These are phyloP conservation scores for Brassica rapa DNA, from an alignment of 345 rosid genomes.

Conservation along the genomic window DNA sequence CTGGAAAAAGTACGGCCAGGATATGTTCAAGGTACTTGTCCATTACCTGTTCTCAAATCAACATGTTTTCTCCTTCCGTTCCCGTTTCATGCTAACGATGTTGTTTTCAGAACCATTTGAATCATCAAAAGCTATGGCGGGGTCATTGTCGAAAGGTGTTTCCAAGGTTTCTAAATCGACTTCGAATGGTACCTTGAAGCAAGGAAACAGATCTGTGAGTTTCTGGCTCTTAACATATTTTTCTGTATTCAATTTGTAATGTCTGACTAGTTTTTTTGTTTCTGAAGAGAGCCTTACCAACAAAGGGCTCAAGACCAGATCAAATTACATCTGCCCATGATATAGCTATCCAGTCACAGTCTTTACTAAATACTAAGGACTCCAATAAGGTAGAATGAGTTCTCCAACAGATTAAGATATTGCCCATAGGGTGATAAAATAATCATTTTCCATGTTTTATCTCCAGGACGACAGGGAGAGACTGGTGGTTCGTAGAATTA, in stretches of 20 bases:
- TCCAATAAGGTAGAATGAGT: slow-evolving; percentile 75
- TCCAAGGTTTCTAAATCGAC: slow-evolving; percentile 62
- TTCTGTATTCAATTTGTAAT: slow-evolving; percentile 7
- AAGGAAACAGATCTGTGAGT: slow-evolving; percentile 71
- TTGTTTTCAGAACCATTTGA: slow-evolving; percentile 59
- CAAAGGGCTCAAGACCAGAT: slow-evolving; percentile 73
- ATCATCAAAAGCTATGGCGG: slow-evolving; percentile 53
- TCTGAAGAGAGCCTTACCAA: slow-evolving; percentile 66
- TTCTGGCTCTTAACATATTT: slow-evolving; percentile 29
- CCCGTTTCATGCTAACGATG: slow-evolving; percentile 30
- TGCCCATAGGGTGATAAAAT: slow-evolving; percentile 8
- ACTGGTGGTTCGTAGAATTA: slow-evolving; percentile 79
- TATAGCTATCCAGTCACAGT: slow-evolving; percentile 84
- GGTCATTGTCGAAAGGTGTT: slow-evolving; percentile 55
- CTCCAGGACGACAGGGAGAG: slow-evolving; percentile 96
- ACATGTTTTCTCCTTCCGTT: slow-evolving; percentile 3
- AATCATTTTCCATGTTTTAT: slow-evolving; percentile 18
- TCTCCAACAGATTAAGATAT: slow-evolving; percentile 12
- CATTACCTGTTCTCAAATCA: slow-evolving; percentile 17
- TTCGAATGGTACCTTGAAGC: slow-evolving; percentile 69
- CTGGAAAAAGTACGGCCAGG: slow-evolving; percentile 78
- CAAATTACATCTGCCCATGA: slow-evolving; percentile 67
- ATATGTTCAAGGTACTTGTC: slow-evolving; percentile 62
- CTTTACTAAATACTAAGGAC: slow-evolving; percentile 82
- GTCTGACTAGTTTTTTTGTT: slow-evolving; percentile 33